Evolutionary conservation across 1,284 basidiomycete species (phyloP).

Genomic region (Malassezia restricta): DNA sequence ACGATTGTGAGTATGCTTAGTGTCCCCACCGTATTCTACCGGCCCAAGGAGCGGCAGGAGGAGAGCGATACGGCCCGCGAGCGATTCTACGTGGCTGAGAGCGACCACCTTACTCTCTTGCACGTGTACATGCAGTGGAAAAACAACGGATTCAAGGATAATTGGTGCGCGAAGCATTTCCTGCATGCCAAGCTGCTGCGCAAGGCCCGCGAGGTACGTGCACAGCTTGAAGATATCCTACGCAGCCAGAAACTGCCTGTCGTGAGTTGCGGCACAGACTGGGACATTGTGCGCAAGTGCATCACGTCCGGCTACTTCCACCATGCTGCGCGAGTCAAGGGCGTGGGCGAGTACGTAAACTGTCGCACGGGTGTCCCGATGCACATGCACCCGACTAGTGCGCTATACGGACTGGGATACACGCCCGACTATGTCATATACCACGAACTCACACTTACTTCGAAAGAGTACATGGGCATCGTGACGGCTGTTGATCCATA

Average conservation of each 20-base stretch:
- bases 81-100: constrained; percentile 96
- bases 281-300: constrained; percentile 89
- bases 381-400: constrained; percentile 88
- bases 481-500: constrained; percentile 45
- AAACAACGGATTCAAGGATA: constrained; percentile 74
- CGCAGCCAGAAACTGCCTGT: constrained; percentile 89
- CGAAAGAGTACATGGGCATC: constrained; percentile 34
- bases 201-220: constrained; percentile 90
- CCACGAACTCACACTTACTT: constrained; percentile 57
- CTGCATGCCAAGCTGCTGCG: constrained; percentile 87
- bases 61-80: constrained; percentile 91
- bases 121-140: constrained; percentile 99
- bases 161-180: constrained; percentile 89
- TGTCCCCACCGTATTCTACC: constrained; percentile 82
- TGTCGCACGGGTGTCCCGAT: constrained; percentile 75
- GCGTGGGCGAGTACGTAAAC: constrained; percentile 96
- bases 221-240: constrained; percentile 96
- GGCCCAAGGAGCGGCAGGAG: constrained; percentile 86
- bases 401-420: constrained; percentile 83
- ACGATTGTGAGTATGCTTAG: constrained; percentile 98
- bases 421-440: constrained; percentile 94
- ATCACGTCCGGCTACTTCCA: constrained; percentile 98
- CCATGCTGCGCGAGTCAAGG: constrained; percentile 92
- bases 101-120: constrained; percentile 85
- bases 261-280: constrained; percentile 82